A percentile compares a stretch with the other conserved stretches of the same genome.
These are phyloP conservation scores for Starmerella tilneyi DNA, from an alignment of 805 yeast species.

Conservation along the genomic window DNA sequence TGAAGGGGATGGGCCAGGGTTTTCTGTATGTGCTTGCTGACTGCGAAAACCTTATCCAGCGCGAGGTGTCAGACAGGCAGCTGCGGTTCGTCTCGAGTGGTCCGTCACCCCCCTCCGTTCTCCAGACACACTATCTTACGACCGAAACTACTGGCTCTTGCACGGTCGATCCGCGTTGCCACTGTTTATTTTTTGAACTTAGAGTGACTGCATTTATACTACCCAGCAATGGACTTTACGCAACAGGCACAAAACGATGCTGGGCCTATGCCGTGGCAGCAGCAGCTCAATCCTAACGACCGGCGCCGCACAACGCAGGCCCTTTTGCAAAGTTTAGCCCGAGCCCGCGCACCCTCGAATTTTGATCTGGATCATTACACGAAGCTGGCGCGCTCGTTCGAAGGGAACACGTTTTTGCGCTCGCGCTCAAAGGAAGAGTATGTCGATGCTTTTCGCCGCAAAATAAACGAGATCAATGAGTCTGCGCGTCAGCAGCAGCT, in stretches of 20 bases:
- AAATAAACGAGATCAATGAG: constrained; percentile 16
- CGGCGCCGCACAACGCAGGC: constrained; percentile 20
- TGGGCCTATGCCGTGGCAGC: constrained; percentile 20
- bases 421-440: constrained; percentile 28
- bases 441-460: constrained; percentile 15
- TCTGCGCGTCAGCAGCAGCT: constrained; percentile 12
- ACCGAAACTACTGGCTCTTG: background rate
- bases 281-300: constrained; percentile 17
- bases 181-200: background rate
- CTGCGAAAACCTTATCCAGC: constrained; percentile 4
- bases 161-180: background rate
- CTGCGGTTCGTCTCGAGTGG: background rate
- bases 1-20: constrained; percentile 1
- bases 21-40: background rate
- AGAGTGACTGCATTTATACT: background rate
- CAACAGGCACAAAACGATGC: background rate
- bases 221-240: background rate
- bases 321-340: constrained; percentile 23
- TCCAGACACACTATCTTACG: background rate
- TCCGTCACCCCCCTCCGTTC: background rate
- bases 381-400: constrained; percentile 30
- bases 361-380: constrained; percentile 29
- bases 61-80: background rate
- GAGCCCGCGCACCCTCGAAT: constrained; percentile 12
- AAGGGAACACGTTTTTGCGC: constrained; percentile 26